Conservation (phyloP, 2,329 filamentous ascomycete genomes). For the Cytospora chrysosperma region DNA sequence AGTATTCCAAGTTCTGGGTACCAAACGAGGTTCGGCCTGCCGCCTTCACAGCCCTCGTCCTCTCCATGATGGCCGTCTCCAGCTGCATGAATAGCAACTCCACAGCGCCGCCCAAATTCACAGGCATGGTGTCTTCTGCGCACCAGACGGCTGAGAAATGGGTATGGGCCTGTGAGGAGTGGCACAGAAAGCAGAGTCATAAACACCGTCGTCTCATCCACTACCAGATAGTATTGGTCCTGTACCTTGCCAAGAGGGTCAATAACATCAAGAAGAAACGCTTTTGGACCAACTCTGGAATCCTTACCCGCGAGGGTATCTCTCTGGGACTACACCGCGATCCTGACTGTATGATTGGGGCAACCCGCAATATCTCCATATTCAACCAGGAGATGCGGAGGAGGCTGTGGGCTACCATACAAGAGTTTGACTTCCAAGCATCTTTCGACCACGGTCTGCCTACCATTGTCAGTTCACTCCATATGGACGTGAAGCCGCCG, state of each 20-base stretch:
- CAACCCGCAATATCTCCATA: constrained; percentile 48
- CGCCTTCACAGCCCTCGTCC: constrained; percentile 55
- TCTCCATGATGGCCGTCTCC: constrained; percentile 61
- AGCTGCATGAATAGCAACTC: constrained; percentile 54
- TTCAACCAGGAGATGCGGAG: constrained; percentile 63
- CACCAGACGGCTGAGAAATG: constrained; percentile 55
- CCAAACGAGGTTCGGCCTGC: constrained; percentile 45
- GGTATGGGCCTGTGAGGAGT: constrained; percentile 55
- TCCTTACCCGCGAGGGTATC: constrained; percentile 57
- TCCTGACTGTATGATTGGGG: constrained; percentile 50
- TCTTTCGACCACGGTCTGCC: constrained; percentile 61
- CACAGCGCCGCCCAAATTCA: constrained; percentile 48
- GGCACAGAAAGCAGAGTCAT: constrained; percentile 56
- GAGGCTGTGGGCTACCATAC: constrained; percentile 60
- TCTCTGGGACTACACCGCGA: constrained; percentile 60
- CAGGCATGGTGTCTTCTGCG: constrained; percentile 58
- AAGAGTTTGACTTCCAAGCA: constrained; percentile 62
- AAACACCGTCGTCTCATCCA: constrained; percentile 61
- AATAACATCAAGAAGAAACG: constrained; percentile 66
- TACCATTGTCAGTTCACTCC: constrained; percentile 55
- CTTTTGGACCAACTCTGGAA: constrained; percentile 58
- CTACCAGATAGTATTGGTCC: constrained; percentile 58
- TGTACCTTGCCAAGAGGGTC: constrained; percentile 61
- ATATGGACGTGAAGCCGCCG: constrained; percentile 55
- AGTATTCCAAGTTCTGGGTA: constrained; percentile 57